phyloP scores from a whole-genome alignment of 1,139 yeast species.

The Yamadazyma siamensis region DNA sequence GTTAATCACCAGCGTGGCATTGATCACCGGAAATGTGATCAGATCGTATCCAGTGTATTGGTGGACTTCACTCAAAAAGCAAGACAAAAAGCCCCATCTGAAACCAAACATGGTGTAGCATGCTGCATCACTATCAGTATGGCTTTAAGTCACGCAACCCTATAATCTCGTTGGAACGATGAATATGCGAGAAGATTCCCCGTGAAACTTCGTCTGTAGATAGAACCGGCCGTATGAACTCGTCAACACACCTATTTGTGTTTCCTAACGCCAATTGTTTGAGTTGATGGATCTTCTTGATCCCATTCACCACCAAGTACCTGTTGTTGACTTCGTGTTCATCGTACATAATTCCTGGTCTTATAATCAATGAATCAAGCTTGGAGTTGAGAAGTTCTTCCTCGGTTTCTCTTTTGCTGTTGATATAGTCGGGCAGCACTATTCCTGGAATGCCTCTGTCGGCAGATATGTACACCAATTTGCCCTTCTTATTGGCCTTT shows the following conservation, averaged over 20 bases:
- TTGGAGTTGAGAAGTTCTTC: constrained; percentile 41
- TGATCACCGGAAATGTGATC: constrained; percentile 53
- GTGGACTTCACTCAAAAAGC: too few species aligned
- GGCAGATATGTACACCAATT: constrained; percentile 77
- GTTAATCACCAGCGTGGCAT: constrained; percentile 51
- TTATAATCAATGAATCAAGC: constrained; percentile 58
- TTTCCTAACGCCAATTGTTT: constrained; percentile 37
- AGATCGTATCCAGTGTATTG: constrained; percentile 59
- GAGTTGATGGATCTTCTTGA: constrained; percentile 36
- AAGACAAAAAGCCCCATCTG: too few species aligned
- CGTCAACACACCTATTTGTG: constrained; percentile 32
- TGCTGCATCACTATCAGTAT: too few species aligned
- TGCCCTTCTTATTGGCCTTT: constrained; percentile 11
- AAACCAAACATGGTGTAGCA: too few species aligned
- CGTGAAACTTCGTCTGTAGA: constrained; percentile 69
- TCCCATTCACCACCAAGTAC: constrained; percentile 22
- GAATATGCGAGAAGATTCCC: constrained; percentile 53
- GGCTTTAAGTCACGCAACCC: too few species aligned
- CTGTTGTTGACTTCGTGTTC: constrained; percentile 35
- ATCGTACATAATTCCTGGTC: constrained; percentile 87
- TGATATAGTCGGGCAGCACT: constrained; percentile 66
- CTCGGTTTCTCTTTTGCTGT: constrained; percentile 78
- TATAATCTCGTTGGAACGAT: constrained; percentile 55
- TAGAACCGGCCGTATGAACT: constrained; percentile 58
- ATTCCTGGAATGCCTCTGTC: constrained; percentile 51